Evolutionary conservation across 2,329 filamentous ascomycete species (phyloP).

Genomic region (Cercospora zeae-maydis): DNA sequence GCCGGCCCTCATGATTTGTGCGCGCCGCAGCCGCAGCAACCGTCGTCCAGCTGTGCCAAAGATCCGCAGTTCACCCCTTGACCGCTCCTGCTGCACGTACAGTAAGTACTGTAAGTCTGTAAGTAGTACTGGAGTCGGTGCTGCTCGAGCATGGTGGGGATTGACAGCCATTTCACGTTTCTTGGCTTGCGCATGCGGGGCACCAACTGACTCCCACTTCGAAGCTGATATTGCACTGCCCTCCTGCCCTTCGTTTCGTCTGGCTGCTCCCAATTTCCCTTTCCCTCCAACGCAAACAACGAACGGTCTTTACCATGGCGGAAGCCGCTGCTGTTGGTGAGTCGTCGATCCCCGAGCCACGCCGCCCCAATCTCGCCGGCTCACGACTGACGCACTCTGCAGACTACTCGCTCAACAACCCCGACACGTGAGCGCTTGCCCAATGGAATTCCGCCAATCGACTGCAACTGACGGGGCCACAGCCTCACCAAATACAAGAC

Average conservation of each 20-base stretch:
- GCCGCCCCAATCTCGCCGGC: background rate
- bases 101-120: no score
- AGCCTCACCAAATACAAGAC: conserved; percentile 99
- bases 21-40: background rate
- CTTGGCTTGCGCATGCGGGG: conserved; percentile 1
- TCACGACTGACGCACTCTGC: conserved; percentile 16
- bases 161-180: background rate
- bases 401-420: conserved; percentile 40
- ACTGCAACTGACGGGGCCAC: conserved; percentile 88
- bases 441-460: conserved; percentile 34
- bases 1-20: no score
- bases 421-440: conserved; percentile 36
- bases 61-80: conserved; percentile 6
- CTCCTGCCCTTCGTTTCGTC: conserved; percentile 1
- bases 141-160: background rate
- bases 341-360: conserved; percentile 5
- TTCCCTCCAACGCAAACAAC: background rate
- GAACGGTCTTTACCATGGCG: conserved; percentile 26
- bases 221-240: conserved; percentile 2
- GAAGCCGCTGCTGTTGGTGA: conserved; percentile 30
- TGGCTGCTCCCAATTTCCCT: background rate
- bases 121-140: no score
- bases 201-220: conserved; percentile 3
- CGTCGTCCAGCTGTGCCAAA: background rate
- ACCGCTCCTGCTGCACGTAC: conserved; percentile 5